A percentile compares a stretch with the other conserved stretches of the same genome.
phyloP scores from a whole-genome alignment of 2,329 filamentous ascomycete genomes.

The Metarhizium guizhouense region DNA sequence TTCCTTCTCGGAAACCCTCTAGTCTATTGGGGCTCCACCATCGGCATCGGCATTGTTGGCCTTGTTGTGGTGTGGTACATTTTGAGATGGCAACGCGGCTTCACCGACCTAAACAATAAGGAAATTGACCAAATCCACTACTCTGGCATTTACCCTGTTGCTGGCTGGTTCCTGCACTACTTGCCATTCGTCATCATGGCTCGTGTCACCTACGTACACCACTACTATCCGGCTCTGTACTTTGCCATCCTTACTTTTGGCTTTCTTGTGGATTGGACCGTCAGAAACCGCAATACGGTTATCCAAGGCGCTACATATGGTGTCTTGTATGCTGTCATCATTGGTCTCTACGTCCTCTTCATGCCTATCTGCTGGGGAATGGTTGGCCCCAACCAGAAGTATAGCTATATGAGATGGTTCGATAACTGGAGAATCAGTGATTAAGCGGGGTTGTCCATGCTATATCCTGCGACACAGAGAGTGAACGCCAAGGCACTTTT shows the following conservation, averaged over 20 bases:
- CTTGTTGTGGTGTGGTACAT: constrained; percentile 74
- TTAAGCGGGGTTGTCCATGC: constrained; percentile 12
- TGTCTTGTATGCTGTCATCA: constrained; percentile 61
- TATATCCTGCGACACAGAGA: not conserved
- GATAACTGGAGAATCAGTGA: constrained; percentile 77
- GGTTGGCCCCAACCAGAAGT: constrained; percentile 74
- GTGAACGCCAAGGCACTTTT: not conserved
- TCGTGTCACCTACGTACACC: constrained; percentile 96
- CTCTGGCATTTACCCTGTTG: constrained; percentile 78
- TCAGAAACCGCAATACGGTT: constrained; percentile 54
- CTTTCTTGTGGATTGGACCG: constrained; percentile 80
- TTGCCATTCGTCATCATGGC: constrained; percentile 95
- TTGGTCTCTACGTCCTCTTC: constrained; percentile 83
- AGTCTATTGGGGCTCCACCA: constrained; percentile 91
- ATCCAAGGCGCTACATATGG: constrained; percentile 64
- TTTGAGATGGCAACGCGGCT: constrained; percentile 93
- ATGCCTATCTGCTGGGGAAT: constrained; percentile 95
- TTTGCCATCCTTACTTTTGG: constrained; percentile 87
- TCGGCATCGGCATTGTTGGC: constrained; percentile 63
- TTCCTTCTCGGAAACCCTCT: constrained; percentile 95
- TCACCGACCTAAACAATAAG: constrained; percentile 64
- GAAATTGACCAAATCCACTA: constrained; percentile 96
- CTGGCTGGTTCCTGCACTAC: constrained; percentile 96
- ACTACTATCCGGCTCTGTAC: constrained; percentile 97
- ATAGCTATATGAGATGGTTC: constrained; percentile 91